Evolutionary conservation across 129 eudicot species (phyloP).

Genomic region (Mikania micrantha): DNA sequence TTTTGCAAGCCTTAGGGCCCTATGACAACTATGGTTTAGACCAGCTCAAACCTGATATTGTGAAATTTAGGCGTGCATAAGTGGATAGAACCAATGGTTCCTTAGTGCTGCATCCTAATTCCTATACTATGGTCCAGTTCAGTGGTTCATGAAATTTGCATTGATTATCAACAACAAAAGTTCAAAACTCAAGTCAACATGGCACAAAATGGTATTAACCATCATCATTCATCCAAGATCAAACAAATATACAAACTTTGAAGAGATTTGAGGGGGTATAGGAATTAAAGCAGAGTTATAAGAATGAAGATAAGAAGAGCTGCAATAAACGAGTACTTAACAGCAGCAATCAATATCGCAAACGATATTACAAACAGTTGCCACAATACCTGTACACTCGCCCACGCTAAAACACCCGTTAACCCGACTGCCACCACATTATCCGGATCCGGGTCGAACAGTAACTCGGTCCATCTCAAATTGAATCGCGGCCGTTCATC

Average conservation of each 20-base stretch:
- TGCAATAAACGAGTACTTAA: conserved; percentile 77
- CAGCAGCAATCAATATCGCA: conserved; percentile 73
- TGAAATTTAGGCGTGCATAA: too few species aligned
- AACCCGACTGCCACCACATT: conserved; percentile 89
- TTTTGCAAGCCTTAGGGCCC: too few species aligned
- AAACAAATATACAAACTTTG: neutral
- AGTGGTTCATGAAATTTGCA: neutral
- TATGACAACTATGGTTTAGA: too few species aligned
- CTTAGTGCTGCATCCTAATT: neutral
- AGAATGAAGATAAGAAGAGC: conserved; percentile 76
- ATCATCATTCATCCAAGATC: conserved; percentile 2
- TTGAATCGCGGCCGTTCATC: conserved; percentile 51
- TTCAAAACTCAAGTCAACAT: neutral
- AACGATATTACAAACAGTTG: conserved; percentile 63
- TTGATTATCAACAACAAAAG: neutral
- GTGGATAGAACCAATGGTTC: too few species aligned
- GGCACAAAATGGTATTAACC: neutral
- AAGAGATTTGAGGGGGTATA: neutral
- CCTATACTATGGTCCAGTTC: neutral
- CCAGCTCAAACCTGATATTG: too few species aligned
- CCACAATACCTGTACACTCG: conserved; percentile 80
- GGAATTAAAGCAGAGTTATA: conserved; percentile 53
- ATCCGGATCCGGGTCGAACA: conserved; percentile 82
- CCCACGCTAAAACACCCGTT: conserved; percentile 82
- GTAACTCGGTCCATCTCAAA: conserved; percentile 55